Evolutionary conservation across 768 basidiomycete species (phyloP).

Genomic region (Lactarius akahatsu): DNA sequence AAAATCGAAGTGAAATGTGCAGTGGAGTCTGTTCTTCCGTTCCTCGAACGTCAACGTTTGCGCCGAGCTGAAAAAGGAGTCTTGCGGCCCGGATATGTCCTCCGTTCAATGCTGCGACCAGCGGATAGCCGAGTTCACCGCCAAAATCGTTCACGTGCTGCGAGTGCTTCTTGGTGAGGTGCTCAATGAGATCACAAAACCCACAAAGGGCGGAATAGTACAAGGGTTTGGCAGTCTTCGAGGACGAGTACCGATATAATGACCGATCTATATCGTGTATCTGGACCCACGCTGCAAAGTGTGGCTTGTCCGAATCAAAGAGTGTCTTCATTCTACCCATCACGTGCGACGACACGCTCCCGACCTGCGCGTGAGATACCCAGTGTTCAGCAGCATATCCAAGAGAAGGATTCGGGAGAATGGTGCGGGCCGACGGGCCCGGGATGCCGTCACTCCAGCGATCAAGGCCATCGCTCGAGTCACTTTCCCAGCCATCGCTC

Average conservation of each 20-base stretch:
- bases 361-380: neutral
- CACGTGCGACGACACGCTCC: neutral
- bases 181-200: neutral
- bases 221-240: neutral
- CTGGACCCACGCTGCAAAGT: neutral
- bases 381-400: neutral
- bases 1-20: accelerated
- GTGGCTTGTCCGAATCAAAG: neutral
- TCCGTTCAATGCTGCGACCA: neutral
- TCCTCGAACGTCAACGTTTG: neutral
- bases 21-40: neutral
- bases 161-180: neutral
- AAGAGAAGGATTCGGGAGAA: too few relatives aligned
- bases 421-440: too few relatives aligned
- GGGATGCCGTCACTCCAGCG: too few relatives aligned
- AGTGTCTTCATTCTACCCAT: neutral
- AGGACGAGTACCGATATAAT: accelerated
- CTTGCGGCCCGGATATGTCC: neutral
- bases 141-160: neutral
- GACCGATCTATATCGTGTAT: neutral
- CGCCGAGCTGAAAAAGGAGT: neutral
- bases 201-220: neutral
- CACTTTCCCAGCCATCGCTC: too few relatives aligned
- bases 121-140: neutral
- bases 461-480: too few relatives aligned